Conservation (phyloP, 306 rosid genomes). For the Begonia masoniana region DNA sequence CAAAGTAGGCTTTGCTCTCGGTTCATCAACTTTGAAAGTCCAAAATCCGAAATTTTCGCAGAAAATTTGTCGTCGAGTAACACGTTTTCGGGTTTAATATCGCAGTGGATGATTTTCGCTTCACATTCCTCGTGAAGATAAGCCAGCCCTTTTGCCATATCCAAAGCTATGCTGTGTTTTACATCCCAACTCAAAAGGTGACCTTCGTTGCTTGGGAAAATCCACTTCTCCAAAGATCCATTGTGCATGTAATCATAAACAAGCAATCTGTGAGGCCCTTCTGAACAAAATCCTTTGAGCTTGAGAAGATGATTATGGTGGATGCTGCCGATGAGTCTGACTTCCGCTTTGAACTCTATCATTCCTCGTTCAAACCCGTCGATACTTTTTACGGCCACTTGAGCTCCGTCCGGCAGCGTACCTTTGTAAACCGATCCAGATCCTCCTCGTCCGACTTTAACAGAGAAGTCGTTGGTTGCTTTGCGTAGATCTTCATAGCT, state of each 20-base stretch:
- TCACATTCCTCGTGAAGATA: conserved; percentile 27
- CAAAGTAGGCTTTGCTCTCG: conserved; percentile 17
- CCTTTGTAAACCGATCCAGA: conserved; percentile 43
- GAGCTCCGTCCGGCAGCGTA: conserved; percentile 21
- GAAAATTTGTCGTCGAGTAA: conserved; percentile 19
- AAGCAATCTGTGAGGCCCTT: conserved; percentile 44
- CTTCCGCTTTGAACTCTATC: conserved; percentile 23
- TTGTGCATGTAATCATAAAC: conserved; percentile 54
- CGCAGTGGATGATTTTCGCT: conserved; percentile 25
- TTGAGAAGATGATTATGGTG: conserved; percentile 17
- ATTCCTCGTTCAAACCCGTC: conserved; percentile 12
- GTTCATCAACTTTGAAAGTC: conserved; percentile 21
- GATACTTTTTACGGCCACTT: conserved; percentile 18
- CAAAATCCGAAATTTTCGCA: conserved; percentile 23
- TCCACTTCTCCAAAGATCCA: conserved; percentile 58
- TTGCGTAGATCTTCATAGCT: conserved; percentile 24
- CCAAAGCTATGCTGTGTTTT: conserved; percentile 22
- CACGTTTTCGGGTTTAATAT: conserved; percentile 26
- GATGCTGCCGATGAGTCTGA: conserved; percentile 14
- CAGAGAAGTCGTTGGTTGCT: conserved; percentile 30
- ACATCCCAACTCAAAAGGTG: conserved; percentile 15
- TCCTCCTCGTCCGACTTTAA: conserved; percentile 40
- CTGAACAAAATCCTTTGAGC: conserved; percentile 32
- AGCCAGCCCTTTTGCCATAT: conserved; percentile 24
- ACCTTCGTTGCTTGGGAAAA: conserved; percentile 16